Base-by-base conservation (phyloP, 225 moss, liverwort and hornwort genomes). In the Asterella californica region DNA sequence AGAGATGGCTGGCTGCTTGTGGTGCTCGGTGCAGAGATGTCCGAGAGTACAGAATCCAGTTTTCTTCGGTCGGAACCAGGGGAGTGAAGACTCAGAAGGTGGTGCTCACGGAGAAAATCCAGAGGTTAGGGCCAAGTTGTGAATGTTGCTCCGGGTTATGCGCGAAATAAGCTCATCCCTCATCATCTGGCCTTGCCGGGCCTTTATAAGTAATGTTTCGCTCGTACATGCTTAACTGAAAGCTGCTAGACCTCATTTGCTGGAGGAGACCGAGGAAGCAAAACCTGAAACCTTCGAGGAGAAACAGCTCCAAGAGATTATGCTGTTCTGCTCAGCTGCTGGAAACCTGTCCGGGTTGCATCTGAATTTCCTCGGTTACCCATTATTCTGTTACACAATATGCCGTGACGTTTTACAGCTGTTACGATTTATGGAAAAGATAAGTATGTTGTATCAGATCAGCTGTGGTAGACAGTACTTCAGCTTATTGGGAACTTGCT, bases 111-210 rank as follows among this genome's bases (percentile, higher is more conserved):
- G 84, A 87, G 95, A 88, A 90, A 45, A 90, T 99, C 64, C 92
- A 93, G 79, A 90, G 91, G 48, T 80, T 99, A 49, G 99, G 99
- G 72, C 87, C 88, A 95, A 81, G 94, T 99, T 79, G 99, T 99
- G 81, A 92, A 82, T 63, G 99, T 99, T 49, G 93, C 93, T 84
- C 92, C 94, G 72, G 97, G 95, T 72, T 99, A 91, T 80, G 93
- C 97, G 50, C 93, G 97, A 37, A 99, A 99, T 80, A 93, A 93
- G 77, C 84, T 99, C 75, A 95, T 99, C 73, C 97, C 97, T 45
- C 92, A 92, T 71, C 87, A 89, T 86, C 80, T 95, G 76, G 99
- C 99, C 63, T 83, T 99, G 79, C 99, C 95, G 77, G 99, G 91
- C 55, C 90, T 96, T n/a, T 89, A 91, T 2, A 96, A 96, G 85